A percentile compares a stretch with the other conserved stretches of the same genome.
These are phyloP conservation scores for Pythium myriotylum DNA, from an alignment of 352 stramenopile species.

Conservation along the genomic window DNA sequence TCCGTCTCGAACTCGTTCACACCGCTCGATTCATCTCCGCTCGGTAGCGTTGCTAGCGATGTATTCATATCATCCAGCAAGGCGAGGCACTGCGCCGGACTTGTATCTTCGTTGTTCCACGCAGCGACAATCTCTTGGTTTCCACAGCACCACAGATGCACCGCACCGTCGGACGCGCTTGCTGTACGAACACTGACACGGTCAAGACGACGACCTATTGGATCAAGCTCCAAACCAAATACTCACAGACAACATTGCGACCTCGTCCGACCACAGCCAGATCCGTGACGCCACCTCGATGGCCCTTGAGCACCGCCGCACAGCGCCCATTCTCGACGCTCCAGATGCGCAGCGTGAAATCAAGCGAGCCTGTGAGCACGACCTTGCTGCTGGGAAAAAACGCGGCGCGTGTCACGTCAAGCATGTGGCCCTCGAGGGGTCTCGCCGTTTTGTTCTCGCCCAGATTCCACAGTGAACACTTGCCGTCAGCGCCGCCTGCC, in stretches of 20 bases:
- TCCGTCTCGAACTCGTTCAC: slow-evolving; percentile 56
- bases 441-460: slow-evolving; percentile 30
- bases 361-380: slow-evolving; percentile 65
- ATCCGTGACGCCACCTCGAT: slow-evolving; percentile 58
- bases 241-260: slow-evolving; percentile 76
- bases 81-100: slow-evolving; percentile 52
- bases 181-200: slow-evolving; percentile 31
- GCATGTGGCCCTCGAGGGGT: slow-evolving; percentile 52
- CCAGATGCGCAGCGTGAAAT: slow-evolving; percentile 79
- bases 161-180: slow-evolving; percentile 56
- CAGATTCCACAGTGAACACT: slow-evolving; percentile 53
- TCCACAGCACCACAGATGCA: slow-evolving; percentile 70
- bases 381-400: slow-evolving; percentile 82
- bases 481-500: slow-evolving; percentile 58
- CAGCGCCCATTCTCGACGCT: slow-evolving; percentile 46
- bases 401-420: slow-evolving; percentile 54
- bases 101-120: slow-evolving; percentile 64
- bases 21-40: slow-evolving; percentile 18
- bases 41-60: slow-evolving; percentile 1
- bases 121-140: slow-evolving; percentile 56
- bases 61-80: slow-evolving; percentile 37
- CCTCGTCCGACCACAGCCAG: slow-evolving; percentile 64
- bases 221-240: not conserved
- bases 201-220: too few relatives aligned
- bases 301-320: slow-evolving; percentile 60